Base-by-base conservation (phyloP, 2,329 filamentous ascomycete genomes). In the Chrysoporthe cubensis region DNA sequence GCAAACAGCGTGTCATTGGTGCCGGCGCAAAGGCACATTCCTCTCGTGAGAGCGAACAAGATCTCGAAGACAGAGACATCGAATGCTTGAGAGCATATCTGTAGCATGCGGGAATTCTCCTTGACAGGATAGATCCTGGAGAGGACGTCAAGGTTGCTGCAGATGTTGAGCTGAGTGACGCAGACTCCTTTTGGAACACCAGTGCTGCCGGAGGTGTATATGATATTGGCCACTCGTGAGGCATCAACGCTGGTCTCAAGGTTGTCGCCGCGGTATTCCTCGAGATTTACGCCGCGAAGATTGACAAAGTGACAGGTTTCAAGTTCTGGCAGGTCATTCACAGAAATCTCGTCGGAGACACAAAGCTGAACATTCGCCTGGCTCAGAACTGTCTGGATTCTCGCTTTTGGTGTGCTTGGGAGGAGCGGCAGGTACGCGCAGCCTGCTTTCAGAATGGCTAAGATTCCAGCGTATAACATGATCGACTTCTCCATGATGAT, bases 11-110 rank as follows among this genome's bases (percentile, higher is more conserved):
- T 85, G 72, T 96, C 91, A 72, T 94, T 94, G 0, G 83, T 86
- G 0, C 89, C 90, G 1, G 91, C 87, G 74, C 92, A 97, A 14
- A 97, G 82, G 69, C 90, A 91, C 82, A 95, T 92, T 4, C 93
- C 93, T 44, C 85, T 84, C 59, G 87, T 86, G 91, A 93, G 96
- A 0, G 93, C 83, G 73, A 93, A 96, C 76, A 97, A 95, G 16
- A 96, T 94, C 74, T 97, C 94, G 75, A 96, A 96, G 0, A 96
- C 91, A 0, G 93, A 96, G 1, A 96, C 89, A 74, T 96, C 92
- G 74, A 96, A 97, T 0, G 90, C 91, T 74, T 94, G 91, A 0
- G 92, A 95, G 74, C 91, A 96, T 2, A 91, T 88, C 77, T 97
- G 94, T 0, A 97, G 81, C 43, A 97, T 81, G n/a, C 88, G 85